phyloP scores from a whole-genome alignment of 768 basidiomycete species.

The Auricularia cornea region DNA sequence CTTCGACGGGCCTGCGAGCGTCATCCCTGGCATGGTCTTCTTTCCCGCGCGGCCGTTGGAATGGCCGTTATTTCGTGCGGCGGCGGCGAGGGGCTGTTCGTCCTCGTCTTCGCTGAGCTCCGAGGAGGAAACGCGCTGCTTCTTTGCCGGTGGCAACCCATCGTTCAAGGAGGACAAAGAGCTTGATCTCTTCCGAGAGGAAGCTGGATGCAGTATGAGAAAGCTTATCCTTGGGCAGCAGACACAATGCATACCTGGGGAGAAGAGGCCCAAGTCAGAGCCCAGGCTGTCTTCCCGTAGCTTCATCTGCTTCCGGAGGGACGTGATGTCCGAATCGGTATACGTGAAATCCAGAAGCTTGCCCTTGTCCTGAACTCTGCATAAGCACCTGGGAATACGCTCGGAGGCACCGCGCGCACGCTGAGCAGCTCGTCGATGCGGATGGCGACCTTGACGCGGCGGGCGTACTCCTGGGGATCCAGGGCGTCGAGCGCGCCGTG shows the following conservation, averaged over 20 bases:
- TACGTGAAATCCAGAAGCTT: constrained; percentile 76
- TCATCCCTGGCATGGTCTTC: neutral
- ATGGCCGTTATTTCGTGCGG: constrained; percentile 3
- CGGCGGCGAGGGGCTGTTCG: constrained; percentile 46
- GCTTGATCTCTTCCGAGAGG: constrained; percentile 19
- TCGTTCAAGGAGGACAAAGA: constrained; percentile 11
- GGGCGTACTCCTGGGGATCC: constrained; percentile 55
- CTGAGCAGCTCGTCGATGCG: constrained; percentile 76
- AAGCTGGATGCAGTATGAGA: constrained; percentile 12
- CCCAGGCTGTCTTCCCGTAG: constrained; percentile 43
- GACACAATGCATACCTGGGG: constrained; percentile 38
- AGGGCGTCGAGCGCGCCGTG: constrained; percentile 62
- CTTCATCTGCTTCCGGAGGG: constrained; percentile 63
- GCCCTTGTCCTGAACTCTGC: constrained; percentile 52
- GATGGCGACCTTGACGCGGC: constrained; percentile 66
- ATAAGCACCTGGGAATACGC: neutral
- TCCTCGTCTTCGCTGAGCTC: constrained; percentile 42
- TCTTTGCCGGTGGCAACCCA: constrained; percentile 37
- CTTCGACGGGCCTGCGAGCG: neutral
- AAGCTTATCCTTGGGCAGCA: neutral
- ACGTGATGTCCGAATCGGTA: constrained; percentile 57
- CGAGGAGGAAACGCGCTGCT: constrained; percentile 43
- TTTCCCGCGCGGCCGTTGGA: neutral
- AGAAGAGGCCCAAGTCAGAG: constrained; percentile 36
- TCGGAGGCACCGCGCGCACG: constrained; percentile 35